Evolutionary conservation across 2,329 filamentous ascomycete species (phyloP), one percentile per base, ranked within the genome.

Genomic region (Tolypocladium guangdongense): DNA sequence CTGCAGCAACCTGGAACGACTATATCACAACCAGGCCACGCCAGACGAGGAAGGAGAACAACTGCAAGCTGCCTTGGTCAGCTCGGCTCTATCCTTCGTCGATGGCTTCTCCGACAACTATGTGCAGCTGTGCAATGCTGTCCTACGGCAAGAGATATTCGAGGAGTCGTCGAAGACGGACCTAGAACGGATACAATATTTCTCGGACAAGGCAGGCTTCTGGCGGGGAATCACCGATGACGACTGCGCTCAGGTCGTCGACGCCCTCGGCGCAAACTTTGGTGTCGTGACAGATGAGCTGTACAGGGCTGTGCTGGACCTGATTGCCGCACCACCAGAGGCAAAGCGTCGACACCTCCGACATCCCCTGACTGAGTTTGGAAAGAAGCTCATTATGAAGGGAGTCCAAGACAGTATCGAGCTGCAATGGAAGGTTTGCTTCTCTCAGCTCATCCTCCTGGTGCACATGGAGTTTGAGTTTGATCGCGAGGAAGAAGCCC

Each of bases 401-500:
- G 86, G 89, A 7, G 83, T 88, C 0, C 87, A 92, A 63, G 90
- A 97, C 64, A 86, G 81, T 14, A 79, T 93, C 7, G 78, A 86
- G 50, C 71, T 88, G 35, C 86, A 87, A 55, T 84, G 84, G 71
- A 82, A 82, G 55, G 75, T 93, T 10, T 82, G 95, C 50, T 83
- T 95, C 57, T 90, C 92, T 63, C 81, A 97, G 54, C 74, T 97
- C 2, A 78, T 93, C 3, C 77, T 99, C 7, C 76, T 95, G 18
- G 79, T 93, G 11, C 90, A 96, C 67, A 86, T 97, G 77, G 87
- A 93, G 66, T 85, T 84, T 39, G 89, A 93, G 64, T 80, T 88
- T 52, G 87, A 91, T 54, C 81, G 84, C 58, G 83, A 86, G 43
- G 83, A 89, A 41, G 81, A 87, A 18, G 81, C 81, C 2, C 74